Conservation (phyloP, 441 rosid species). For the Erodium texanum region DNA sequence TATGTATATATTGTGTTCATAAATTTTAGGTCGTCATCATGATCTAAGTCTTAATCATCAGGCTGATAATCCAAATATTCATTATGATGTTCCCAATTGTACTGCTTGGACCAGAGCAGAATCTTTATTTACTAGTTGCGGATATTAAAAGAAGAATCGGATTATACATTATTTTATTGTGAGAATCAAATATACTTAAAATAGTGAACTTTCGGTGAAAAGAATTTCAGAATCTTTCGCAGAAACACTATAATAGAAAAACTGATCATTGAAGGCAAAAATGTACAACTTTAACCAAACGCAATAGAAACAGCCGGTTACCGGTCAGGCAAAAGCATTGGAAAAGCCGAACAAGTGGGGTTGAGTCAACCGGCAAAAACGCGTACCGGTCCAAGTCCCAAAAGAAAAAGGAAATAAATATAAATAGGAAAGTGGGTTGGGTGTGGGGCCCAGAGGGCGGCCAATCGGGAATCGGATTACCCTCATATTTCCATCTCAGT, state of each 20-base stretch:
- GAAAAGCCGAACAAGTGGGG: too few species aligned
- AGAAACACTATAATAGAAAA: neutral
- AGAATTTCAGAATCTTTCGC: neutral
- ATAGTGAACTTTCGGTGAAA: neutral
- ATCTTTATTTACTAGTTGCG: too few species aligned
- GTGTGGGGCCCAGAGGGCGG: conserved; percentile 5
- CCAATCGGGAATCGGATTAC: conserved; percentile 2
- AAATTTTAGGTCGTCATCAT: too few species aligned
- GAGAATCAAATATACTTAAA: neutral
- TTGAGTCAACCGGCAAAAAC: conserved; percentile 2
- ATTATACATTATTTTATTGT: neutral
- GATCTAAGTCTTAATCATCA: too few species aligned
- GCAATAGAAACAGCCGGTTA: neutral
- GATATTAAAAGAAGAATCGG: neutral
- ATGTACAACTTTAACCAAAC: neutral
- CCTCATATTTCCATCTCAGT: neutral
- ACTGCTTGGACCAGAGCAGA: too few species aligned
- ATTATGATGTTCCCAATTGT: too few species aligned
- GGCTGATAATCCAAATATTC: too few species aligned
- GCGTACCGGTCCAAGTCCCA: neutral
- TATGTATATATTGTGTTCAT: too few species aligned
- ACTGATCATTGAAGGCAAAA: neutral
- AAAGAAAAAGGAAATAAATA: neutral
- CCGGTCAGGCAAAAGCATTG: neutral
- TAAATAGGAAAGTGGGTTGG: neutral